Conservation (phyloP, 345 rosid genomes). For the Brassica incana region DNA sequence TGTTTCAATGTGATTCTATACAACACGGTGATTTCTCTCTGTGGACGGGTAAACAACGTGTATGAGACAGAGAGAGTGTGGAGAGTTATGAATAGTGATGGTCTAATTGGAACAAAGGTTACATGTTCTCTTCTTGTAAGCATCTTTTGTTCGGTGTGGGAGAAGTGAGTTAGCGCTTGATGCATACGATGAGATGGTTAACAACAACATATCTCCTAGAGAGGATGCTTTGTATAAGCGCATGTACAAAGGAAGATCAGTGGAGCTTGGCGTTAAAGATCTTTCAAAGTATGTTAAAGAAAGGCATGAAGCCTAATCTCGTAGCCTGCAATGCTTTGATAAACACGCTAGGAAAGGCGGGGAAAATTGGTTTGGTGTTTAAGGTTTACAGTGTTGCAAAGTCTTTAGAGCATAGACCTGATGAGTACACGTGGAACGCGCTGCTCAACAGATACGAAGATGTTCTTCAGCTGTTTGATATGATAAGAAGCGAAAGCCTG, state of each 20-base stretch:
- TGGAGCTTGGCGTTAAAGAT: slow-evolving; percentile 56
- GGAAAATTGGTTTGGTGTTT: slow-evolving; percentile 59
- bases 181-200: slow-evolving; percentile 70
- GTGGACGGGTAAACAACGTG: slow-evolving; percentile 60
- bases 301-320: slow-evolving; percentile 50
- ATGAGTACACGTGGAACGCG: slow-evolving; percentile 80
- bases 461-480: slow-evolving; percentile 70
- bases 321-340: slow-evolving; percentile 71
- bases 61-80: slow-evolving; percentile 58
- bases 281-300: slow-evolving; percentile 52
- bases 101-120: slow-evolving; percentile 54
- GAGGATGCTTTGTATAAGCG: slow-evolving; percentile 61
- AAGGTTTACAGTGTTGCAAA: slow-evolving; percentile 49
- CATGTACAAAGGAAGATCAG: slow-evolving; percentile 60
- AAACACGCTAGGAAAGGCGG: slow-evolving; percentile 67
- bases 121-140: slow-evolving; percentile 67
- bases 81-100: slow-evolving; percentile 61
- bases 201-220: slow-evolving; percentile 47
- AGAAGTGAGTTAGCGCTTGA: slow-evolving; percentile 65
- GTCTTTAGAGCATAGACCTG: slow-evolving; percentile 59
- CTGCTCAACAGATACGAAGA: slow-evolving; percentile 53
- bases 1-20: slow-evolving; percentile 64
- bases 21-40: slow-evolving; percentile 67
- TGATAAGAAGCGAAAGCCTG: slow-evolving; percentile 40
- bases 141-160: slow-evolving; percentile 63